These are phyloP conservation scores for Metarhizium guizhouense DNA, from an alignment of 2,329 filamentous ascomycete genomes.

Conservation along the genomic window DNA sequence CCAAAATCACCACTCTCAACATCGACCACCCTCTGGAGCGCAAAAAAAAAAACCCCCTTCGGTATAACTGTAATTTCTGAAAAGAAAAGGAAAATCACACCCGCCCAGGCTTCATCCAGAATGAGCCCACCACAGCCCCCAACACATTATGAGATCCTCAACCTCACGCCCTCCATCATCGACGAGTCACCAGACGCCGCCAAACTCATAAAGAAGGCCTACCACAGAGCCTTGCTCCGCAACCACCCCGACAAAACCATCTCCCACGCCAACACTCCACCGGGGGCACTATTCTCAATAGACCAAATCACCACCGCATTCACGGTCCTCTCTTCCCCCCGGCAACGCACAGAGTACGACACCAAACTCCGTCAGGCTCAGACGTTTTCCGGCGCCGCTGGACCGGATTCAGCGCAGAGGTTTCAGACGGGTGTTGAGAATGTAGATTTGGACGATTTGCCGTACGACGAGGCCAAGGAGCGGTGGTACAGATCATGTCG, in stretches of 20 bases:
- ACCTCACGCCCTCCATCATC: constrained; percentile 40
- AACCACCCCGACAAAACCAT: constrained; percentile 55
- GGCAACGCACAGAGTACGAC: constrained; percentile 45
- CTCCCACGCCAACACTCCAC: not conserved
- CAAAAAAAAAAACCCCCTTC: not conserved
- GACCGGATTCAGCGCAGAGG: not conserved
- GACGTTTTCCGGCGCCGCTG: constrained; percentile 5
- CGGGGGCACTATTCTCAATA: constrained; percentile 34
- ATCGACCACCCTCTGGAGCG: not conserved
- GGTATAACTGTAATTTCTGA: no score
- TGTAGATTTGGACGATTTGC: constrained; percentile 57
- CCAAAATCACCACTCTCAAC: no score
- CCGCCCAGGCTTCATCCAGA: not conserved
- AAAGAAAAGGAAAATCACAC: no score
- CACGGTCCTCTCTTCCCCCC: constrained; percentile 42
- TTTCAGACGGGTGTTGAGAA: constrained; percentile 54
- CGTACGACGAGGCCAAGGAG: constrained; percentile 36
- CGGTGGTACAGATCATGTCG: constrained; percentile 52
- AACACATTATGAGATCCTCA: constrained; percentile 54
- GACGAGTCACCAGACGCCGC: constrained; percentile 31
- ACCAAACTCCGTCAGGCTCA: constrained; percentile 29
- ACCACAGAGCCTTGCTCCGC: constrained; percentile 53
- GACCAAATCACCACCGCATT: constrained; percentile 57
- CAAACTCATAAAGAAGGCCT: constrained; percentile 51
- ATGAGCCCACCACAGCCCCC: constrained; percentile 8